A percentile compares a stretch with the other conserved stretches of the same genome.
These are phyloP conservation scores for Tylopilus vinaceipallidus DNA, from an alignment of 768 basidiomycete species.

Conservation along the genomic window DNA sequence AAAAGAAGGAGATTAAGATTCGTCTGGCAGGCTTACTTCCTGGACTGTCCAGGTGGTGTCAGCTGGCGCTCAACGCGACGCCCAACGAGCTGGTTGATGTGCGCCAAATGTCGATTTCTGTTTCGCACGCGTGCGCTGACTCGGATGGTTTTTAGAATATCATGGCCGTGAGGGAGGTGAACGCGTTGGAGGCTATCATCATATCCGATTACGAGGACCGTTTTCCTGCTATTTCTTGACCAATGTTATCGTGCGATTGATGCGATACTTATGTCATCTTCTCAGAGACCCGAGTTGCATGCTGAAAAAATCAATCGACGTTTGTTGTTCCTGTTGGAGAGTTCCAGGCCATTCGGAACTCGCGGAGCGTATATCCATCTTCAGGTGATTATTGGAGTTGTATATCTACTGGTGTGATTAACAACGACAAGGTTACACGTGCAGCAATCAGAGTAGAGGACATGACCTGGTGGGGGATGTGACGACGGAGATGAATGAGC, in stretches of 20 bases:
- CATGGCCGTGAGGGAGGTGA: constrained; percentile 59
- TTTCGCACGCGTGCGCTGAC: constrained; percentile 2
- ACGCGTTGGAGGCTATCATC: constrained; percentile 68
- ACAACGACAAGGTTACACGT: too few relatives aligned
- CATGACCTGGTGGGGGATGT: too few relatives aligned
- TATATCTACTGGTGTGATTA: too few relatives aligned
- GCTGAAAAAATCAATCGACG: too few relatives aligned
- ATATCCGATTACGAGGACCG: constrained; percentile 67
- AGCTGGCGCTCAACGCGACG: constrained; percentile 58
- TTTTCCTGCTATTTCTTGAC: constrained; percentile 23
- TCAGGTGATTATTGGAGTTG: too few relatives aligned
- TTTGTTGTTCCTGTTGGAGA: too few relatives aligned
- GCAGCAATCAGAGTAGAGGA: too few relatives aligned
- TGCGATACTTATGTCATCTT: background rate
- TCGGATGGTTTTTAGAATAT: constrained; percentile 44
- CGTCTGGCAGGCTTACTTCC: constrained; percentile 80
- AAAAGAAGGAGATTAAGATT: constrained; percentile 46
- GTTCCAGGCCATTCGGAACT: background rate
- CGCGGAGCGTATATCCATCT: too few relatives aligned
- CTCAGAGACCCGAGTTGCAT: background rate
- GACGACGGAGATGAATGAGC: too few relatives aligned
- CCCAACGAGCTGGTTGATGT: constrained; percentile 87
- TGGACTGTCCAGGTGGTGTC: constrained; percentile 76
- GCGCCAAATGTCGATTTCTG: constrained; percentile 32
- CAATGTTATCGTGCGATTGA: background rate